Base-by-base conservation (phyloP, 805 yeast species). In the Kluyveromyces wickerhamii region DNA sequence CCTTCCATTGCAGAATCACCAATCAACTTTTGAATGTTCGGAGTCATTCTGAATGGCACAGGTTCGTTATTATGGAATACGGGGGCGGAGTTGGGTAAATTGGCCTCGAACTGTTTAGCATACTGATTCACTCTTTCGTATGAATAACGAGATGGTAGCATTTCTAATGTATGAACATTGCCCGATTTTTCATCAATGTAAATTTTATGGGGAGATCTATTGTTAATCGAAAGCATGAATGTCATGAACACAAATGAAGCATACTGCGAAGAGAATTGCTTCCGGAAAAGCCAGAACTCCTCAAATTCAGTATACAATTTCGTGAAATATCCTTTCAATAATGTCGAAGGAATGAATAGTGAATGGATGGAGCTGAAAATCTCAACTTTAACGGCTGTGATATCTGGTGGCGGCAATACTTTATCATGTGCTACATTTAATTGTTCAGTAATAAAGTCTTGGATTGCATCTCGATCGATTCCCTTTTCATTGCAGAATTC, bases 1-100 rank as follows among this genome's bases (percentile, higher is more conserved):
- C 98, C 98, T 59, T 92, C 98, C 49, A 87, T 63, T 4, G 87
- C 85, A n/a, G 88, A 77, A 40, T 88, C 94, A 32, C 98, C 97
- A 64, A 92, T 86, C 52, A 92, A 67, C 44, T 80, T 79, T 57
- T 92, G 99, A 37, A 94, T 74, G 54, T 94, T 92, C 14, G 99
- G 98, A 5, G 98, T 89, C 51, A 92, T 69, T 52, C 99, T 71
- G 71, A 92, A 92, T 29, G 98, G 97, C 32, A 92, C 96, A 43
- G 87, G 76, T 54, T 92, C 99, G 11, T 87, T 75, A 45, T 88
- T 86, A 54, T 80, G 80, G 67, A 89, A 88, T 17, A 89, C 68
- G 17, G 99, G 99, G 0, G 77, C 67, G 44, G 64, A 69, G 10
- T 61, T 44, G 5, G 62, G 63, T 20, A 64, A 44, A 25, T 58